Evolutionary conservation across 129 eudicot species (phyloP), one percentile per base, ranked within the genome.

Genomic region (Chrysanthemum seticuspe): DNA sequence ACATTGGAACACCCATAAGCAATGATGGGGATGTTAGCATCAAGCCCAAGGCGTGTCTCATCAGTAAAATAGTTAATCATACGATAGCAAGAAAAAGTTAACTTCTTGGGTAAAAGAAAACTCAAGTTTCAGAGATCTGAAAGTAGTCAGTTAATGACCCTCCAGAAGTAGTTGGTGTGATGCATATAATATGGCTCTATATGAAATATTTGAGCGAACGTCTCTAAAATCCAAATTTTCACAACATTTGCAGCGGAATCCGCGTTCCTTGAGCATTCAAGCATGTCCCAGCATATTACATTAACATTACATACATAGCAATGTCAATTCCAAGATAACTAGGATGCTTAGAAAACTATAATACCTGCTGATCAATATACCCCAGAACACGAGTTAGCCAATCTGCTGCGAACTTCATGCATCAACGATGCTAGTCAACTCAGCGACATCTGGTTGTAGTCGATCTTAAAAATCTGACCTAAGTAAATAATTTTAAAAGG

Each of bases 291-390:
- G 9, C 6, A 50, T 55, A 48, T 61, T 61, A 73, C 77, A 49
- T 73, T 8, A 10, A 27, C 15, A 2, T 74, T 15, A 55, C 19
- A 52, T 45, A 21, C 47, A n/a, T 14, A 72, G 6, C 45, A 13
- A 11, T 29, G 47, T 40, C 47, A 40, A 40, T 13, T 36, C 68
- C 19, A 11, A 60, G 65, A 34, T 14, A 18, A 70, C 67, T 70
- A 59, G 23, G 55, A 53, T 53, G 54, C 52, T 69, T 51, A 13
- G 56, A 65, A 63, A 65, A 40, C 67, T 15, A 71, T 74, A 70
- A 75, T 88, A 88, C 94, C 94, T 87, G 92, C 31, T 5, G 53
- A 67, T 57, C 55, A 72, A 78, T 53, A 66, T 74, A 76, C 66
- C 72, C 70, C 71, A 73, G 40, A 68, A 73, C 72, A 84, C 80